Conservation (phyloP, 2,329 filamentous ascomycete species). For the Pezicula rhizophila region DNA sequence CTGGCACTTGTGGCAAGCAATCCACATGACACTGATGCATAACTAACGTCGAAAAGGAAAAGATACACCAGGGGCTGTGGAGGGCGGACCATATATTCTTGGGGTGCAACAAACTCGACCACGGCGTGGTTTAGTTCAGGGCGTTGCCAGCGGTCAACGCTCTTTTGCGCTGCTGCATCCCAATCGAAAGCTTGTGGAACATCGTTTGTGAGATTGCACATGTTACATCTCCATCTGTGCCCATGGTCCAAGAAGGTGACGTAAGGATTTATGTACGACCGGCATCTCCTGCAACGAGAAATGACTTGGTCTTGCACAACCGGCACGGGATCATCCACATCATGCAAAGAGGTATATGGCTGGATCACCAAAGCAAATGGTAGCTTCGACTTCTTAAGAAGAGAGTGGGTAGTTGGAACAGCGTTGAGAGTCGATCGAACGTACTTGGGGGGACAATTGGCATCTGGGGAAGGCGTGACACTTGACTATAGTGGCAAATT, state of each 20-base stretch:
- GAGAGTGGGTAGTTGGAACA: conserved; percentile 82
- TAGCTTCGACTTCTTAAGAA: conserved; percentile 94
- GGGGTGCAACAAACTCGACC: conserved; percentile 93
- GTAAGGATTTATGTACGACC: conserved; percentile 97
- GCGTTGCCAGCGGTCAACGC: conserved; percentile 84
- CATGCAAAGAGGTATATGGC: conserved; percentile 87
- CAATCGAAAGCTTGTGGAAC: conserved; percentile 99
- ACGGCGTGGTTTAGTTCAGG: conserved; percentile 94
- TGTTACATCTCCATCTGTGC: conserved; percentile 97
- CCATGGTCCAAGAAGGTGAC: conserved; percentile 95
- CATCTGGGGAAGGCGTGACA: conserved; percentile 81
- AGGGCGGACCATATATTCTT: conserved; percentile 98
- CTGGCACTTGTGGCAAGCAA: conserved; percentile 87
- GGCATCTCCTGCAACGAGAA: conserved; percentile 88
- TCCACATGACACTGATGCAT: conserved; percentile 80
- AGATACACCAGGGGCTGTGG: conserved; percentile 93
- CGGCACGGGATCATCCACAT: conserved; percentile 84
- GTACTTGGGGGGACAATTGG: conserved; percentile 91
- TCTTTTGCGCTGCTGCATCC: conserved; percentile 88
- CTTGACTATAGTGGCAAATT: conserved; percentile 56
- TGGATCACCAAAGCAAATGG: conserved; percentile 95
- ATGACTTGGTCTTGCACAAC: conserved; percentile 96
- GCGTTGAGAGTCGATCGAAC: conserved; percentile 93
- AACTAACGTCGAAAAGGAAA: conserved; percentile 93
- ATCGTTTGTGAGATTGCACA: conserved; percentile 98